phyloP scores from a whole-genome alignment of 352 stramenopile species.

The Phytophthora uliginosa region DNA sequence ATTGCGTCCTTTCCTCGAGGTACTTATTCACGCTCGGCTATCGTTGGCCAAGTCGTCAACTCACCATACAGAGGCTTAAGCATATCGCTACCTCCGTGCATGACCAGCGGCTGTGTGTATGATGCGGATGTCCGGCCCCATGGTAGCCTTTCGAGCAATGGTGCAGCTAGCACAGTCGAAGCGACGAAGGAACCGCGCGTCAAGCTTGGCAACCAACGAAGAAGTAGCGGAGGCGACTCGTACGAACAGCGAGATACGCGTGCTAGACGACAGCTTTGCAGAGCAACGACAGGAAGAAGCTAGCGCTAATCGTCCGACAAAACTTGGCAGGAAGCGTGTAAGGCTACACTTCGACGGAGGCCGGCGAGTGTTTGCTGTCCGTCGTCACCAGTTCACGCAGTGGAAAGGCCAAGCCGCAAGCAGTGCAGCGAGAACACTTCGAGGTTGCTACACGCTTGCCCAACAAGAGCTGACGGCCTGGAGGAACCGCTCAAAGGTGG shows the following conservation, averaged over 20 bases:
- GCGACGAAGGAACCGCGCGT: no score
- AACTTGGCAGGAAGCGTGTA: background rate
- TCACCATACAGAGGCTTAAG: background rate
- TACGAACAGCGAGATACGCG: background rate
- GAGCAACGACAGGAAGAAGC: slow-evolving; percentile 5
- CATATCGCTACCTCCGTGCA: no score
- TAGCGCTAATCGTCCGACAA: background rate
- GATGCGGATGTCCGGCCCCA: slow-evolving; percentile 10
- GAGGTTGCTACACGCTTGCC: slow-evolving; percentile 29
- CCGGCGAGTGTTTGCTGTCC: slow-evolving; percentile 4
- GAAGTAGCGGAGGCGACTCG: background rate
- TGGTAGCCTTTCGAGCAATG: slow-evolving; percentile 1
- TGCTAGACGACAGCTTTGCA: slow-evolving; percentile 19
- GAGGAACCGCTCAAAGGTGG: slow-evolving; percentile 13
- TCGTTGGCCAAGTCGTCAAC: background rate
- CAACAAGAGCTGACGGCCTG: slow-evolving; percentile 19
- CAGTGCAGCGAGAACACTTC: slow-evolving; percentile 19
- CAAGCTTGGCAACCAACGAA: no score
- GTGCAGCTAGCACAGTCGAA: no score
- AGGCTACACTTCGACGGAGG: slow-evolving; percentile 6
- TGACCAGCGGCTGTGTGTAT: no score
- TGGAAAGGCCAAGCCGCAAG: slow-evolving; percentile 25
- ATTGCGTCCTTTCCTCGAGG: background rate
- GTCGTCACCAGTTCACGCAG: slow-evolving; percentile 20
- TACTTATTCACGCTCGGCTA: background rate